Evolutionary conservation across 345 rosid genomes (phyloP).

Genomic region (Moricandia arvensis): DNA sequence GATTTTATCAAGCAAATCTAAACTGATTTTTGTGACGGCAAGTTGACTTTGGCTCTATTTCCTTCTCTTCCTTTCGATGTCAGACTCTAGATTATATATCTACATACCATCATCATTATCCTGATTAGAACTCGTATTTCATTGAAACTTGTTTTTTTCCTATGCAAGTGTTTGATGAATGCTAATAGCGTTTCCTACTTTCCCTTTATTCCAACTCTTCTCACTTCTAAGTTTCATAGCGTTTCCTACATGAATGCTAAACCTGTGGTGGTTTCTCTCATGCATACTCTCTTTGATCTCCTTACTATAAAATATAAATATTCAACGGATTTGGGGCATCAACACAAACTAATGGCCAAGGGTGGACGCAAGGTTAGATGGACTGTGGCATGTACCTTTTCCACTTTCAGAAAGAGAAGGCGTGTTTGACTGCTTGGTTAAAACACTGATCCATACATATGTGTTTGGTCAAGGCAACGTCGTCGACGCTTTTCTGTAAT

Average conservation of each 20-base stretch:
- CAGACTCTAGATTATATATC: not conserved
- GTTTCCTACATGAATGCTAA: not conserved
- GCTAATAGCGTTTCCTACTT: not conserved
- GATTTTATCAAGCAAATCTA: not conserved
- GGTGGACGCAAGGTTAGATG: not conserved
- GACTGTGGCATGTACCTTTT: not conserved
- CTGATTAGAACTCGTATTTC: too few relatives aligned
- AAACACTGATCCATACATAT: not conserved
- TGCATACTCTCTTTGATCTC: not conserved
- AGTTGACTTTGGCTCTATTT: constrained; percentile 35
- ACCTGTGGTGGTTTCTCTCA: not conserved
- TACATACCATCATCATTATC: not conserved
- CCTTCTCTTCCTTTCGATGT: constrained; percentile 33
- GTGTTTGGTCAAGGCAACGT: not conserved
- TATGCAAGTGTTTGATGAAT: not conserved
- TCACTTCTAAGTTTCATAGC: not conserved
- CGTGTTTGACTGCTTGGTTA: not conserved
- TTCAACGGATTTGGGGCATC: not conserved
- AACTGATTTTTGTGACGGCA: constrained; percentile 21
- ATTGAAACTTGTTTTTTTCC: too few relatives aligned
- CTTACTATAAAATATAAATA: not conserved
- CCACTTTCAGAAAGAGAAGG: not conserved
- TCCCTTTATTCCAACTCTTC: not conserved
- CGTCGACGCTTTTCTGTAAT: not conserved
- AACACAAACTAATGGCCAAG: not conserved